A percentile compares a stretch with the other conserved stretches of the same genome.
Conservation (phyloP, 768 basidiomycete genomes). For the Termitomyces sp. region DNA sequence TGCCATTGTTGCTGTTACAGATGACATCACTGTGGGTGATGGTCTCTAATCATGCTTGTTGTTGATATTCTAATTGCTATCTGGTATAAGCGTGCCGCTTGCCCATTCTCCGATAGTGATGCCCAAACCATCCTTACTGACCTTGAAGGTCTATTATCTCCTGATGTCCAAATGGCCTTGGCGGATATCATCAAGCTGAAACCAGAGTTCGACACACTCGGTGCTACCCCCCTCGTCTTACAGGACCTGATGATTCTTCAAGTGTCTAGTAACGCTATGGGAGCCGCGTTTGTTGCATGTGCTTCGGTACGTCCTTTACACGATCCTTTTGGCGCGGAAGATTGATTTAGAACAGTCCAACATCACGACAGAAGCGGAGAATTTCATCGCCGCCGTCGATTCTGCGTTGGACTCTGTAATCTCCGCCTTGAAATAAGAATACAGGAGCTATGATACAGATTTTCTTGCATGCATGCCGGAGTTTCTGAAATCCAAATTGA, state of each 20-base stretch:
- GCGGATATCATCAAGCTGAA: constrained; percentile 17
- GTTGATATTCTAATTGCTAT: neutral
- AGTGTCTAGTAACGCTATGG: constrained; percentile 15
- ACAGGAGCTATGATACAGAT: neutral
- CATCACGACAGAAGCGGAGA: constrained; percentile 11
- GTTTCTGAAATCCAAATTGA: neutral
- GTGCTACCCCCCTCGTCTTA: constrained; percentile 22
- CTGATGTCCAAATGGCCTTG: constrained; percentile 21
- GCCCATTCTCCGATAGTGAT: constrained; percentile 20
- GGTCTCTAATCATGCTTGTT: neutral
- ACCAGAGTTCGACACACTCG: constrained; percentile 21
- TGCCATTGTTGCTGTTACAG: constrained; percentile 19
- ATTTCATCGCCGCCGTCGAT: constrained; percentile 11
- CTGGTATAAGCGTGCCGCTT: constrained; percentile 12
- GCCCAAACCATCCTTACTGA: constrained; percentile 16
- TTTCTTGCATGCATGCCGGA: neutral
- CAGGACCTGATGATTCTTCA: constrained; percentile 22
- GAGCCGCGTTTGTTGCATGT: constrained; percentile 16
- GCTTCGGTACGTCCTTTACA: constrained; percentile 18
- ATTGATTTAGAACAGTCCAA: constrained; percentile 11
- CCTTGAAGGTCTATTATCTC: constrained; percentile 19
- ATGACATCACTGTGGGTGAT: constrained; percentile 20
- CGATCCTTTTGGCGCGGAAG: too few species aligned
- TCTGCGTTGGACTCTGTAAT: constrained; percentile 19
- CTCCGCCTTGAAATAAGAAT: constrained; percentile 6